Base-by-base conservation (phyloP, 2,329 filamentous ascomycete genomes). In the Fusarium equiseti region DNA sequence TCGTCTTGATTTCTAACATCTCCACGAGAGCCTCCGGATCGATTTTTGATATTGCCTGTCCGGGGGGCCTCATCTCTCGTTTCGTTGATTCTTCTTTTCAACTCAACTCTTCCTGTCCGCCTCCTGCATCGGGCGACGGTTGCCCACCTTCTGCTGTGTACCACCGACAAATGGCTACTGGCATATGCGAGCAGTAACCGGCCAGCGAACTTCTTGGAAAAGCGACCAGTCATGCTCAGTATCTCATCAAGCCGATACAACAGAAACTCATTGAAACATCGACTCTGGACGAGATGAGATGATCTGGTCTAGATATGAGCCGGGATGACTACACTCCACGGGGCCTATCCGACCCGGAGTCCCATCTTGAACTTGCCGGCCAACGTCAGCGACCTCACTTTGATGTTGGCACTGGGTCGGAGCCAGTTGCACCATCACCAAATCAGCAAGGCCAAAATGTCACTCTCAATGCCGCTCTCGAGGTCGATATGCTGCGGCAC, bases 401-500 rank as follows among this genome's bases (percentile, higher is more conserved):
- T 53, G 69, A 70, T 74, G 83, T 83, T 74, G 84, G 86, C 67
- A 85, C 87, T 72, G 83, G 86, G 73, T 81, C 85, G 67, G 83
- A 83, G 75, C 80, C 87, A 56, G 81, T 83, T 60, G 80, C 80
- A 63, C 77, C 87, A 50, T 80, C 87, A 18, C 83, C 84, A 58
- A 79, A 80, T 70, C 84, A 83, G 69, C 83, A 85, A 78, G 81
- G 81, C 50, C 80, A 83, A 55, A 83, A 87, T 76, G 78, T 82
- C 70, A 82, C 81, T 67, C 71, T 83, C 49, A 87, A 87, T 75
- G 78, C 83, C 70, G 82, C 81, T 66, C 68, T 82, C 51, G 87
- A 89, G 79, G 79, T 87, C 29, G 81, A 83, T 54, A 87, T 88
- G 84, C 79, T 89, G 73, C 86, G 84, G 63, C 83, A 87, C 77